Conservation (phyloP, 345 rosid genomes). For the Gossypium longicalyx region DNA sequence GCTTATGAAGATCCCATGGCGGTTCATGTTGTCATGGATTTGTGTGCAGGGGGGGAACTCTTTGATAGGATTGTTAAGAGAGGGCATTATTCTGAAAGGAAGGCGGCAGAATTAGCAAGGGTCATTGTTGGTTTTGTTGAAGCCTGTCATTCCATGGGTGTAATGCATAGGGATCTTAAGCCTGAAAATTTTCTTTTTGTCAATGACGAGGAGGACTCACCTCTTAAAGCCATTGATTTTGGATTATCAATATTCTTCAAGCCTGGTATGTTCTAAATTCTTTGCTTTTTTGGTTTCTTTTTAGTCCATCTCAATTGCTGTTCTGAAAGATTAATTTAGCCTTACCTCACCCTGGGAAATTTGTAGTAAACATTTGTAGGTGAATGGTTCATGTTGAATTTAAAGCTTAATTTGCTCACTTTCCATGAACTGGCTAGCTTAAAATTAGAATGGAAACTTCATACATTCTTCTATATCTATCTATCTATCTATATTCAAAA, state of each 20-base stretch:
- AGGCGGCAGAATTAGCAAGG: conserved; percentile 67
- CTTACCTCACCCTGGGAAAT: background rate
- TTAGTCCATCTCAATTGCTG: background rate
- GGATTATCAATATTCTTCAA: conserved; percentile 73
- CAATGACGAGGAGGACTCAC: conserved; percentile 58
- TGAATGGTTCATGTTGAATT: background rate
- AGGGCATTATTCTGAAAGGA: conserved; percentile 73
- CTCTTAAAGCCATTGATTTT: conserved; percentile 80
- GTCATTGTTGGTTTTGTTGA: conserved; percentile 62
- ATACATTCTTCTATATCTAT: too few species aligned
- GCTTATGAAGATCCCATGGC: conserved; percentile 86
- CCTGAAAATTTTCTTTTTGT: conserved; percentile 86
- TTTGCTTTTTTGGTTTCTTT: conserved; percentile 1
- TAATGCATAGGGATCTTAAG: conserved; percentile 83
- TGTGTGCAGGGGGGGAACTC: conserved; percentile 88
- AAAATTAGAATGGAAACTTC: background rate
- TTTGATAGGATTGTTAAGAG: conserved; percentile 78
- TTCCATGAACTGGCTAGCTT: background rate
- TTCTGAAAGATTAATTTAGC: background rate
- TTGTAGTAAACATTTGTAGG: background rate
- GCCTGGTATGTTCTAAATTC: conserved; percentile 47
- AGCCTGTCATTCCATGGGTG: conserved; percentile 75
- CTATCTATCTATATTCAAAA: too few species aligned
- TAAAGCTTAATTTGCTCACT: background rate
- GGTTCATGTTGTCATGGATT: conserved; percentile 90